A percentile compares a stretch with the other conserved stretches of the same genome.
Evolutionary conservation across 768 basidiomycete species (phyloP).

Genomic region (Neoboletus subvelutipes): DNA sequence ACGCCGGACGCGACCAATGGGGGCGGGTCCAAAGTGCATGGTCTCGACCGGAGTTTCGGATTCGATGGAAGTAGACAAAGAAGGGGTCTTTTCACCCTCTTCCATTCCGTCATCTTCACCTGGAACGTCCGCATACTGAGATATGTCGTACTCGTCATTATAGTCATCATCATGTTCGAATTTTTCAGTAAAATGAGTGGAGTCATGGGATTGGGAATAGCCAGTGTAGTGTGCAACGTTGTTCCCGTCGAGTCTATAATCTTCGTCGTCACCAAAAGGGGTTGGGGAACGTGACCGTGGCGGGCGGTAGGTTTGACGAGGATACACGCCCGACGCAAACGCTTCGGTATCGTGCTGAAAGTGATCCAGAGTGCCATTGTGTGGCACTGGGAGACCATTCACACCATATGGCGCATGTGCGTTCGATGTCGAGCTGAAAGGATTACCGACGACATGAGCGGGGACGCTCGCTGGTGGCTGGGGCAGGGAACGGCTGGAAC

Average conservation of each 20-base stretch:
- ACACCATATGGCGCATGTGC: slow-evolving; percentile 5
- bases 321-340: slow-evolving; percentile 61
- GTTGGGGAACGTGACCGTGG: slow-evolving; percentile 77
- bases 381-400: slow-evolving; percentile 35
- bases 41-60: slow-evolving; percentile 61
- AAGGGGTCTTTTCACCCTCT: slow-evolving; percentile 26
- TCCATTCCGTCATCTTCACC: slow-evolving; percentile 20
- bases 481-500: slow-evolving; percentile 29
- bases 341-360: slow-evolving; percentile 67
- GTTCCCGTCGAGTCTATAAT: slow-evolving; percentile 58
- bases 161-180: slow-evolving; percentile 9
- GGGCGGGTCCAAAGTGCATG: slow-evolving; percentile 87
- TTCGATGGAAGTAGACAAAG: slow-evolving; percentile 33
- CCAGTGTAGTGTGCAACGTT: slow-evolving; percentile 58
- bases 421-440: slow-evolving; percentile 24
- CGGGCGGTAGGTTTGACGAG: slow-evolving; percentile 46
- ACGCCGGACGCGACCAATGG: slow-evolving; percentile 71
- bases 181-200: slow-evolving; percentile 27
- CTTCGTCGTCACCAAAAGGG: slow-evolving; percentile 71
- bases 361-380: slow-evolving; percentile 46
- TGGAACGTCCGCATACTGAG: slow-evolving; percentile 29
- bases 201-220: slow-evolving; percentile 24
- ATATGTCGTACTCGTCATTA: slow-evolving; percentile 31
- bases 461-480: slow-evolving; percentile 20
- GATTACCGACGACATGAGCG: slow-evolving; percentile 20